Percentiles rank a stretch among this genome's conserved stretches.
Evolutionary conservation across 352 stramenopile genomes (phyloP).

Genomic region (Globisporangium lucens): DNA sequence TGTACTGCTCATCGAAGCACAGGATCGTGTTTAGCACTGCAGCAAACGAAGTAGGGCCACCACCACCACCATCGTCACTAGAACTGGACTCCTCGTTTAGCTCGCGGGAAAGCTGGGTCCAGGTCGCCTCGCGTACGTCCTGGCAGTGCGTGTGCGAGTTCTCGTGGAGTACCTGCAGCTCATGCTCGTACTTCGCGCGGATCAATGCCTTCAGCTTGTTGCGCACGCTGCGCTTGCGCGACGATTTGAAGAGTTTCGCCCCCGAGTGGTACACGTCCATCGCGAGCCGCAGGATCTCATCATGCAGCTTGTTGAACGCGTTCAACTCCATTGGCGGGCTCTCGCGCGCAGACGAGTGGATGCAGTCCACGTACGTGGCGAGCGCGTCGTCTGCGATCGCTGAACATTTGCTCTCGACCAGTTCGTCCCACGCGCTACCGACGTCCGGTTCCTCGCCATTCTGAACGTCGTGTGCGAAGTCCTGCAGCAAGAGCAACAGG

Average conservation of each 20-base stretch:
- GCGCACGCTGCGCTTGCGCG: slow-evolving; percentile 43
- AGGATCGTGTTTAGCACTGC: slow-evolving; percentile 44
- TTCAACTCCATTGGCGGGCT: slow-evolving; percentile 58
- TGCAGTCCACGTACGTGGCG: slow-evolving; percentile 72
- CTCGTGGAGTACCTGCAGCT: slow-evolving; percentile 33
- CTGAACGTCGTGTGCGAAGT: slow-evolving; percentile 25
- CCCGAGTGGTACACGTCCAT: slow-evolving; percentile 65
- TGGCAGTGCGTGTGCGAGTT: slow-evolving; percentile 58
- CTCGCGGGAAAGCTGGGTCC: slow-evolving; percentile 30
- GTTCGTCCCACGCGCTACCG: slow-evolving; percentile 60
- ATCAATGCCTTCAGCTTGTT: slow-evolving; percentile 51
- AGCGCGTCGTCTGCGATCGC: slow-evolving; percentile 56
- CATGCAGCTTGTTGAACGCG: slow-evolving; percentile 62
- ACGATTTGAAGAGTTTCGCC: slow-evolving; percentile 29
- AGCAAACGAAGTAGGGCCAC: slow-evolving; percentile 25
- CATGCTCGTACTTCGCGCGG: slow-evolving; percentile 31
- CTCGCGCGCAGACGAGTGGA: slow-evolving; percentile 55
- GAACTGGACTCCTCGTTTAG: slow-evolving; percentile 5
- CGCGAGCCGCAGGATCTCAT: slow-evolving; percentile 64
- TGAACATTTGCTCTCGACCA: slow-evolving; percentile 53
- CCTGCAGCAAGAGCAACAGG: slow-evolving; percentile 39
- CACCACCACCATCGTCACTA: slow-evolving; percentile 1
- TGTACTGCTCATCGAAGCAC: slow-evolving; percentile 53
- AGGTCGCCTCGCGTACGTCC: slow-evolving; percentile 34
- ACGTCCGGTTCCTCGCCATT: slow-evolving; percentile 46